phyloP scores from a whole-genome alignment of 2,329 filamentous ascomycete species.

The Blastomyces percursus region DNA sequence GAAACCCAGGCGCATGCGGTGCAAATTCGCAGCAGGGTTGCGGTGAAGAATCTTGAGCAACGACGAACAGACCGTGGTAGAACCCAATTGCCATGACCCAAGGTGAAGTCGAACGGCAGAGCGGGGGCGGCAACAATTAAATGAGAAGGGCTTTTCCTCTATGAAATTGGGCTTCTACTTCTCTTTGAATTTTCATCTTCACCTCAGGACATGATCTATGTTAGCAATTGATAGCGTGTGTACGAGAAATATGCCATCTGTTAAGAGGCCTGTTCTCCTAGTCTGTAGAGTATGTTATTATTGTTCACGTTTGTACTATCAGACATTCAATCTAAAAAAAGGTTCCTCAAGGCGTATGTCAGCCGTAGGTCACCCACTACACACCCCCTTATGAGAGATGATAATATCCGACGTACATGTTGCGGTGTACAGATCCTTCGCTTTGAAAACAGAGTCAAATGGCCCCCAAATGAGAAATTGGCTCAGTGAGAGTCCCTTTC shows the following conservation, averaged over 20 bases:
- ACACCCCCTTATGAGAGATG: background rate
- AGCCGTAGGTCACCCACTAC: background rate
- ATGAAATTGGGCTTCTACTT: background rate
- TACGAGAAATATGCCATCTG: background rate
- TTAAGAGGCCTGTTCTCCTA: background rate
- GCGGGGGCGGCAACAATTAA: background rate
- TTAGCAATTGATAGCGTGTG: background rate
- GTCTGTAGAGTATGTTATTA: background rate
- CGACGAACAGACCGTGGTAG: background rate
- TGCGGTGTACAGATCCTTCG: background rate
- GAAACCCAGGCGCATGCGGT: background rate
- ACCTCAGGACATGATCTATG: background rate
- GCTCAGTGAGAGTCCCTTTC: background rate
- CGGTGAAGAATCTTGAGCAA: background rate
- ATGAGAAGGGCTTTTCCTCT: background rate
- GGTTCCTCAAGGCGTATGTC: background rate
- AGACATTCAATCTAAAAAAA: background rate
- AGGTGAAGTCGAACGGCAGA: background rate
- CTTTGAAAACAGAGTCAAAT: background rate
- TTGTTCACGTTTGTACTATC: background rate
- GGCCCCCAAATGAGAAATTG: background rate
- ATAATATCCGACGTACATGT: background rate
- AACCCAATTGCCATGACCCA: background rate
- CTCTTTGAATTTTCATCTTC: background rate
- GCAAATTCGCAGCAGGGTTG: background rate